Percentiles rank a stretch among this genome's conserved stretches.
phyloP scores from a whole-genome alignment of 2,329 filamentous ascomycete genomes.

The Pseudopyricularia cyperi region DNA sequence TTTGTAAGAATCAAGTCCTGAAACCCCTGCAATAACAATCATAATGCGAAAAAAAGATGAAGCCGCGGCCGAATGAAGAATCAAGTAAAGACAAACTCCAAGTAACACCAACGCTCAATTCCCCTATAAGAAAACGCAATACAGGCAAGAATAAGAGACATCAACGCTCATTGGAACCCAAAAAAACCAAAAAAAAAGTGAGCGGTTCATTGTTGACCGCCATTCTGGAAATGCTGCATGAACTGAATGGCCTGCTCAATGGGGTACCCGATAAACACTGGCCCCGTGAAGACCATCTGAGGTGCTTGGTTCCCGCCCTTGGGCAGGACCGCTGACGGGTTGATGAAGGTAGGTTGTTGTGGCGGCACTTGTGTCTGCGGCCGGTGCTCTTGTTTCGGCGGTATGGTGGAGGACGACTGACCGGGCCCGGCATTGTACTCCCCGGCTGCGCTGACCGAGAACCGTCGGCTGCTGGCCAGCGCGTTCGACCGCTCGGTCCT shows the following conservation, averaged over 20 bases:
- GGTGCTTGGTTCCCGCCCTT: conserved; percentile 19
- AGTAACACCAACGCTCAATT: neutral
- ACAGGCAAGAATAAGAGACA: neutral
- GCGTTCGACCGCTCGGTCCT: neutral
- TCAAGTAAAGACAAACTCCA: neutral
- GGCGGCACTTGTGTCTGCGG: conserved; percentile 5
- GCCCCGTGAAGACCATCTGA: conserved; percentile 80
- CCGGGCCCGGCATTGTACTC: neutral
- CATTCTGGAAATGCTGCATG: conserved; percentile 45
- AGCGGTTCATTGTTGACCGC: neutral
- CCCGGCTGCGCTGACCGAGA: neutral
- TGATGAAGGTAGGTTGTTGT: conserved; percentile 39
- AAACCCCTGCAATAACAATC: neutral
- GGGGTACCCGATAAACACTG: conserved; percentile 86
- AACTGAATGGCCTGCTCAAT: conserved; percentile 70
- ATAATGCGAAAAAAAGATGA: neutral
- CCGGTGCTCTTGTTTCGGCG: neutral
- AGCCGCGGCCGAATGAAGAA: neutral
- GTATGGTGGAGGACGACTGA: neutral
- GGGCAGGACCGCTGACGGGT: conserved; percentile 22
- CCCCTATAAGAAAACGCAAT: neutral
- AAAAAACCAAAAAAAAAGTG: neutral
- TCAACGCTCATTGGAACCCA: neutral
- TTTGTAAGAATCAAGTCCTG: neutral
- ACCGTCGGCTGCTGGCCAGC: neutral